Percentiles rank a stretch among this genome's conserved stretches.
phyloP scores from a whole-genome alignment of 2,329 filamentous ascomycete genomes.

The Botryotinia globosa region DNA sequence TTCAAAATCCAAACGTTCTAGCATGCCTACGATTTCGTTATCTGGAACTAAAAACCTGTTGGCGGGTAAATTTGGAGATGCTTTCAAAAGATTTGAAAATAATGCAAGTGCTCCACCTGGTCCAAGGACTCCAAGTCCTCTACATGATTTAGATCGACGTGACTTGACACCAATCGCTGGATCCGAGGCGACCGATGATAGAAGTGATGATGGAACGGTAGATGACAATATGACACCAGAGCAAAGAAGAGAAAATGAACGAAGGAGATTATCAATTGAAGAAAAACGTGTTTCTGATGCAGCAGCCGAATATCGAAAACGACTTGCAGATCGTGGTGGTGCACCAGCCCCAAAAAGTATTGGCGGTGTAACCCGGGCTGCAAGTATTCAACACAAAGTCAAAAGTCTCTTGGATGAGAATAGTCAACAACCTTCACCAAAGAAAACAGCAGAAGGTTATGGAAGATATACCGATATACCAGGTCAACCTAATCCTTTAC shows the following conservation, averaged over 20 bases:
- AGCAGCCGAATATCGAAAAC: constrained; percentile 80
- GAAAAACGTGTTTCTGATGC: constrained; percentile 86
- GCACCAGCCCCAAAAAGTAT: constrained; percentile 52
- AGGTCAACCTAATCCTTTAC: constrained; percentile 24
- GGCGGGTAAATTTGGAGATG: constrained; percentile 87
- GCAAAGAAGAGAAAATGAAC: constrained; percentile 85
- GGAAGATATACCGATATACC: constrained; percentile 70
- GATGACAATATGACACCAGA: constrained; percentile 78
- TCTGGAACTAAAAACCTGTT: constrained; percentile 77
- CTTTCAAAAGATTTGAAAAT: constrained; percentile 85
- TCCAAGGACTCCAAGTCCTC: constrained; percentile 46
- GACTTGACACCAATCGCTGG: constrained; percentile 66
- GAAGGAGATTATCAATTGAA: constrained; percentile 76
- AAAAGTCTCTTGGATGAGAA: constrained; percentile 82
- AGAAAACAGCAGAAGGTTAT: constrained; percentile 83
- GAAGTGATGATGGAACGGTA: constrained; percentile 63
- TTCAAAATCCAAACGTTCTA: constrained; percentile 65
- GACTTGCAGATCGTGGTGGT: constrained; percentile 62
- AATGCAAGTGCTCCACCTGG: constrained; percentile 40
- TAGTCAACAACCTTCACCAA: constrained; percentile 54
- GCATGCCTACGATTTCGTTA: constrained; percentile 65
- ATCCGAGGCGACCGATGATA: constrained; percentile 68
- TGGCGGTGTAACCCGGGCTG: constrained; percentile 62
- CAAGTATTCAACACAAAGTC: constrained; percentile 89
- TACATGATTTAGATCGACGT: constrained; percentile 42